Conservation (phyloP, 2,329 filamentous ascomycete genomes). For the Hypoxylon sp. region DNA sequence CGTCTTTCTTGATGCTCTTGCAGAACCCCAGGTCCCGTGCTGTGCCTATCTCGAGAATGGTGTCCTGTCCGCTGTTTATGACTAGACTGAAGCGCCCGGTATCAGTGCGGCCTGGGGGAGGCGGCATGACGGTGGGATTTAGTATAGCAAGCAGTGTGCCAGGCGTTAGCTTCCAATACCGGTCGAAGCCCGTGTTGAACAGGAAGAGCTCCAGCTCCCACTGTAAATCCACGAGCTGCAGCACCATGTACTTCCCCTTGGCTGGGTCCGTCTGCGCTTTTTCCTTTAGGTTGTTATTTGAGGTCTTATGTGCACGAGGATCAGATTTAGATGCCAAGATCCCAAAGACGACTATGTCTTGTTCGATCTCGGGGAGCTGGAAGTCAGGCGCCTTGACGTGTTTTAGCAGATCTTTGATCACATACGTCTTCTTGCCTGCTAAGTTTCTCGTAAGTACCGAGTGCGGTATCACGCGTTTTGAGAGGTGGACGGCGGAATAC, state of each 20-base stretch:
- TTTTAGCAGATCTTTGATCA: slow-evolving; percentile 83
- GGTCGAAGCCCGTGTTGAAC: slow-evolving; percentile 89
- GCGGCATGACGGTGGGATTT: slow-evolving; percentile 92
- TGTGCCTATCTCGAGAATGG: slow-evolving; percentile 87
- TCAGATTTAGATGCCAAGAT: slow-evolving; percentile 91
- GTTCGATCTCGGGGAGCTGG: slow-evolving; percentile 82
- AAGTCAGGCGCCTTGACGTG: slow-evolving; percentile 87
- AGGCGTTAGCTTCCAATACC: slow-evolving; percentile 92
- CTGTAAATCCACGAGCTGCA: slow-evolving; percentile 87
- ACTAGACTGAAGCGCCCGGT: slow-evolving; percentile 89
- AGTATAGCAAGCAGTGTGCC: slow-evolving; percentile 94
- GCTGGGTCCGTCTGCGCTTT: slow-evolving; percentile 67
- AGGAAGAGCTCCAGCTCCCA: slow-evolving; percentile 94
- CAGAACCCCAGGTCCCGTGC: slow-evolving; percentile 91
- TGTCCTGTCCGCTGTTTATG: slow-evolving; percentile 87
- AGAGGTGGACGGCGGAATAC: slow-evolving; percentile 87
- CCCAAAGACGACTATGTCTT: slow-evolving; percentile 90
- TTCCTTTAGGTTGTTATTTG: slow-evolving; percentile 60
- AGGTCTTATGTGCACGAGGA: slow-evolving; percentile 72
- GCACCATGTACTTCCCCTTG: slow-evolving; percentile 89
- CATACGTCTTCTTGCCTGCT: slow-evolving; percentile 80
- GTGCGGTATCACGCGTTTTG: slow-evolving; percentile 86
- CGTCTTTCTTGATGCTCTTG: slow-evolving; percentile 86
- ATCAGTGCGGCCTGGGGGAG: slow-evolving; percentile 78
- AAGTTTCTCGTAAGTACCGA: slow-evolving; percentile 82